Percentiles rank a stretch among this genome's conserved stretches.
These are phyloP conservation scores for Botrytis hyacinthi DNA, from an alignment of 2,329 filamentous ascomycete species.

Conservation along the genomic window DNA sequence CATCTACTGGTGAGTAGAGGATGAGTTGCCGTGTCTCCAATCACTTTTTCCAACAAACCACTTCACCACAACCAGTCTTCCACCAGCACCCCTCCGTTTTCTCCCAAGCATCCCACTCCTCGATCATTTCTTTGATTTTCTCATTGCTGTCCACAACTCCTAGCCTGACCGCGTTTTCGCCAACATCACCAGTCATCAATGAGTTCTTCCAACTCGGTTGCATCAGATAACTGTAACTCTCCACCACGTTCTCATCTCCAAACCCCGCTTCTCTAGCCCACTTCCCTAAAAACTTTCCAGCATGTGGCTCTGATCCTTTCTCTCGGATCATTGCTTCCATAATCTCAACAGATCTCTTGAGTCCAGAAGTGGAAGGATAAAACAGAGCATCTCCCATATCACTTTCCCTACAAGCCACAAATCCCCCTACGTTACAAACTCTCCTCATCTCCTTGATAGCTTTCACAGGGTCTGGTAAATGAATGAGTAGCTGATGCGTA, in stretches of 20 bases:
- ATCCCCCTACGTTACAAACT: conserved; percentile 14
- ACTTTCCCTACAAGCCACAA: conserved; percentile 19
- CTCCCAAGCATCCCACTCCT: conserved; percentile 17
- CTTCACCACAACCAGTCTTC: conserved; percentile 19
- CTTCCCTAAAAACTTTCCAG: conserved; percentile 6
- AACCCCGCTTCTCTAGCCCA: conserved; percentile 17
- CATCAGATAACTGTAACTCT: conserved; percentile 18
- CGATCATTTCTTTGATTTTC: not conserved
- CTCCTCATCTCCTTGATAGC: conserved; percentile 17
- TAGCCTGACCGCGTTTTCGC: not conserved
- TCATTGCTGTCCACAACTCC: conserved; percentile 6
- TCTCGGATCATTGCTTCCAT: conserved; percentile 14
- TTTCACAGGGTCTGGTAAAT: not conserved
- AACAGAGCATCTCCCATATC: conserved; percentile 15
- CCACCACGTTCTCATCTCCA: not conserved
- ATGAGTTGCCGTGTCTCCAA: not conserved
- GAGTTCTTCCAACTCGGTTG: conserved; percentile 14
- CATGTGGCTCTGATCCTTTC: conserved; percentile 9
- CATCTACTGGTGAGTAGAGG: not conserved
- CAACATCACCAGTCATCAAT: not conserved
- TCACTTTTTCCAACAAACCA: conserved; percentile 18
- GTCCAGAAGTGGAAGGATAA: not conserved
- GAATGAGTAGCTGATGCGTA: conserved; percentile 19
- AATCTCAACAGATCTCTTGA: not conserved
- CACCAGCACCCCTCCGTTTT: conserved; percentile 15